Base-by-base conservation (phyloP, 352 stramenopile genomes). In the Phytophthora vignae region DNA sequence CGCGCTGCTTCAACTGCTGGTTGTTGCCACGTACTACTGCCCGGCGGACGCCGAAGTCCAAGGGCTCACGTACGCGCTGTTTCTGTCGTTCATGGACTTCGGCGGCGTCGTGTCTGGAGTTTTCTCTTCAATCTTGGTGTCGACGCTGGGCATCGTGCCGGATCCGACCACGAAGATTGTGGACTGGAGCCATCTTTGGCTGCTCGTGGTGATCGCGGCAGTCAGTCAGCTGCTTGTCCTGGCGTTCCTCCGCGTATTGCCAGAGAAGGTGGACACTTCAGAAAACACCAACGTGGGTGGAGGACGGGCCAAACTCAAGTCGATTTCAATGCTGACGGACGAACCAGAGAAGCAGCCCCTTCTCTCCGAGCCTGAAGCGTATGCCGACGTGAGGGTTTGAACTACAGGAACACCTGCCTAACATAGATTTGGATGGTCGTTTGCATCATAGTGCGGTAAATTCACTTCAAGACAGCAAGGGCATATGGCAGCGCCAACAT, bases 11-110 rank as follows among this genome's bases (percentile, higher is more conserved):
- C 88, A 94, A 64, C 61, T 95, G 42, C 83, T 95, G 21, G 87
- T 95, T 29, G 85, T 95, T 21, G 88, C 88, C n/a, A 95, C 88
- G 7, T 93, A 81, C 76, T 94, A 94, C 66, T 94, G 87, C 36
- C 88, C 88, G 0, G 58, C 77, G 9, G 71, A 78, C 57, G 74
- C 66, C 1, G 78, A 88, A 2, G 73, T 92, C 9, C 85, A 93
- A 60, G 88, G 88, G 3, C 73, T 95, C 29, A 91, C 88, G 52
- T 95, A 95, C 69, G 87, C 88, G 50, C 69, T 95, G 57, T 95
- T 84, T 66, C 71, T 95, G 42, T 94, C 87, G 12, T 93, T 93
- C 64, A 95, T 95, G 85, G 87, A 95, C 76, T 93, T 95, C 73
- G 88, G 88, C 15, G 88, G 87, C 27, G 86, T 94, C 27, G 63